Base-by-base conservation (phyloP, 345 rosid genomes). In the Euclidium syriacum region DNA sequence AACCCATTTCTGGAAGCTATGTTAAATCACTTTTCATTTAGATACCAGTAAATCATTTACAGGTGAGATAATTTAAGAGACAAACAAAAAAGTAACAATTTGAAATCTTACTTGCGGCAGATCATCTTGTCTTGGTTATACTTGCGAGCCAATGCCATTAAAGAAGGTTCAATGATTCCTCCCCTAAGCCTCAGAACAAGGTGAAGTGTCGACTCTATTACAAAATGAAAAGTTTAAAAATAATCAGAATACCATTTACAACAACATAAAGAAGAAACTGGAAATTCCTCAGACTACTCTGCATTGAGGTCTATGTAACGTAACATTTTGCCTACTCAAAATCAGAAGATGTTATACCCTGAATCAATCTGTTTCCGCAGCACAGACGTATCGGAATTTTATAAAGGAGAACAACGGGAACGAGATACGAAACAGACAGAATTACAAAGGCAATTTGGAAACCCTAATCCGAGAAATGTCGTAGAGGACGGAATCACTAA, bases 111-210 rank as follows among this genome's bases (percentile, higher is more conserved):
- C 92, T 86, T 86, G 82, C 87, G 89, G 76, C 87, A 86, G 36
- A 86, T 83, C 79, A 77, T 83, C 76, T 86, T 86, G 58, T 86
- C 85, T 77, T 83, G 87, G 61, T 83, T 83, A 56, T 81, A 83
- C 48, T 83, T 86, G 68, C 82, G 75, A 68, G 89, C 94, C 79
- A 81, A 49, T 10, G 86, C 88, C 86, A 85, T 79, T 78, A 83
- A 55, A 10, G 92, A 83, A 6, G 86, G 85, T 78, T 85, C 88
- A 30, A 85, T 85, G 48, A 83, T 83, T 18, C 92, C 88, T 52
- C 92, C 88, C 40, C 92, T 82, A 66, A 85, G 86, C 83, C 88
- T 83, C 59, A 85, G 75, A 54, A 85, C 88, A 64, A 85, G 76
- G 65, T 85, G 92, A 49, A 85, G 69, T 24, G 91, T 85, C 6